phyloP scores from a whole-genome alignment of 148 eudicot genomes.

The Cornus suecica region DNA sequence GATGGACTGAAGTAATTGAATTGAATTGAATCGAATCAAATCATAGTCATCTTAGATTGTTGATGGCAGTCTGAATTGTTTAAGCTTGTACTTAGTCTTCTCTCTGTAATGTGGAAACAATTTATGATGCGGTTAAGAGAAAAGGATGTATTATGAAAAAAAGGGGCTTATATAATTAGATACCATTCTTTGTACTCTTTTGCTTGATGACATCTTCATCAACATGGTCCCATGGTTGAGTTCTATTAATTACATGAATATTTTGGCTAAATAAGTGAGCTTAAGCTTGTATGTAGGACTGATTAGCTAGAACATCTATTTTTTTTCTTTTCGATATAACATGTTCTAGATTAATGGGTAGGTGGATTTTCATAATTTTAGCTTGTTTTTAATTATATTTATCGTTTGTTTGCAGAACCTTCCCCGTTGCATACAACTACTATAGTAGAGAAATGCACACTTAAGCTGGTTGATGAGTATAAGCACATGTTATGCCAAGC shows the following conservation, averaged over 20 bases:
- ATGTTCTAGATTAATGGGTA: no score
- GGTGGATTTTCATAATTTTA: no score
- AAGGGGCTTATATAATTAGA: no score
- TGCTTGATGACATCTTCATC: no score
- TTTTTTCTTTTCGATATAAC: no score
- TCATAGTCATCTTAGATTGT: not conserved
- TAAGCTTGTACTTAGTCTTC: no score
- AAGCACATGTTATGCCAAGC: slow-evolving; percentile 94
- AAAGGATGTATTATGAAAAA: not conserved
- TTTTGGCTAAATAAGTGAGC: no score
- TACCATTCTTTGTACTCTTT: no score
- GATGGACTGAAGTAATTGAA: not conserved
- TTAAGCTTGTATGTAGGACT: no score
- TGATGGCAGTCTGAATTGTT: not conserved
- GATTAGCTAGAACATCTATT: not conserved
- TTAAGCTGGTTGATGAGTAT: slow-evolving; percentile 91
- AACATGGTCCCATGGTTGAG: no score
- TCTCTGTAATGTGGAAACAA: not conserved
- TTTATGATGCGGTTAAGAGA: not conserved
- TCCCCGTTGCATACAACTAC: slow-evolving; percentile 94
- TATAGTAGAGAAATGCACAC: slow-evolving; percentile 94
- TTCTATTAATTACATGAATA: not conserved
- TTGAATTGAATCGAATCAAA: no score
- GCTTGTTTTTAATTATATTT: not conserved
- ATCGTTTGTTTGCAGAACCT: slow-evolving; percentile 59